phyloP scores from a whole-genome alignment of 495 filamentous ascomycete genomes.

The Acidomyces sp. region DNA sequence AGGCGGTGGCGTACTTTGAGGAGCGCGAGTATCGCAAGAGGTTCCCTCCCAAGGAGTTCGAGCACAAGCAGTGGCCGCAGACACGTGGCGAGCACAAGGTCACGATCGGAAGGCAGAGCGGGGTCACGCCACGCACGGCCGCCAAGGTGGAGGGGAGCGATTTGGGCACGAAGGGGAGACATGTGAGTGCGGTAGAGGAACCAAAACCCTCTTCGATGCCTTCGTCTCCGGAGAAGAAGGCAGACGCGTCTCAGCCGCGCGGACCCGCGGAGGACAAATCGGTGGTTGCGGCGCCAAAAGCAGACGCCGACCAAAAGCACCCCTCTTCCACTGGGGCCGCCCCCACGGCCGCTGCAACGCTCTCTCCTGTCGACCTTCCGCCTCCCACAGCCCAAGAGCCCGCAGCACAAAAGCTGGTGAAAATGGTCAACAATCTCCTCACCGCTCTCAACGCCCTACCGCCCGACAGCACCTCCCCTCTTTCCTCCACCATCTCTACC shows the following conservation, averaged over 20 bases:
- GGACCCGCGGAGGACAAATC: constrained; percentile 12
- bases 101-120: constrained; percentile 72
- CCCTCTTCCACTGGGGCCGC: neutral
- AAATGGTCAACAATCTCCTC: constrained; percentile 91
- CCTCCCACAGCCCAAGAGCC: constrained; percentile 51
- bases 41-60: constrained; percentile 58
- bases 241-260: constrained; percentile 18
- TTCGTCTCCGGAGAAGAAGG: constrained; percentile 11
- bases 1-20: constrained; percentile 91
- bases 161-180: constrained; percentile 22
- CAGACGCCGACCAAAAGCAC: constrained; percentile 19
- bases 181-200: constrained; percentile 27
- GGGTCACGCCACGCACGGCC: constrained; percentile 68
- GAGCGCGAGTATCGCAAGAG: constrained; percentile 86
- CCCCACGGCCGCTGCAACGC: constrained; percentile 22
- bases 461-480: constrained; percentile 54
- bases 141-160: constrained; percentile 34
- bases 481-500: constrained; percentile 58
- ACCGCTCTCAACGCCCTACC: constrained; percentile 78
- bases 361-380: constrained; percentile 59
- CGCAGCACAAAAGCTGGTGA: constrained; percentile 83
- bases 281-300: constrained; percentile 2
- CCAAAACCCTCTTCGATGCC: constrained; percentile 4
- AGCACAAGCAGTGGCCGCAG: constrained; percentile 28
- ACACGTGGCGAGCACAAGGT: constrained; percentile 48